Percentiles rank a stretch among this genome's conserved stretches.
These are phyloP conservation scores for Aegilops umbellulata DNA, from an alignment of 176 grass and related monocot species.

Conservation along the genomic window DNA sequence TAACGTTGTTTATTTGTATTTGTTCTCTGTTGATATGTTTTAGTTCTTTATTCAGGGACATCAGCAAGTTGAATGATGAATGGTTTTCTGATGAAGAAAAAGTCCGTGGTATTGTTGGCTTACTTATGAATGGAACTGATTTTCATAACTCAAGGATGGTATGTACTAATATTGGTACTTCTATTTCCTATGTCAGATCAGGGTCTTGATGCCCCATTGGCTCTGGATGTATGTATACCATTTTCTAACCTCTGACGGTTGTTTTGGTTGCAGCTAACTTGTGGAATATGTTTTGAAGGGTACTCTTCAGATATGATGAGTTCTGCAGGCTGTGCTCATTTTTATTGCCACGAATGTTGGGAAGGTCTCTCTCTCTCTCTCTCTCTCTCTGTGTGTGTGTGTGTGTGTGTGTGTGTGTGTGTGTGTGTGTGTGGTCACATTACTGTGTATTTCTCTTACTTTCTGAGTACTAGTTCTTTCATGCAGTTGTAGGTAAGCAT, in stretches of 20 bases:
- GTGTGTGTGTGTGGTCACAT: neutral
- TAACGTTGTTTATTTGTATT: neutral
- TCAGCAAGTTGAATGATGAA: constrained; percentile 68
- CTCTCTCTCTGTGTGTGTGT: neutral
- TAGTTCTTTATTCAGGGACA: constrained; percentile 51
- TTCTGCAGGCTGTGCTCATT: constrained; percentile 73
- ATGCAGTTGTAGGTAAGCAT: neutral
- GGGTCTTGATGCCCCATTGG: neutral
- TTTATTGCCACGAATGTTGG: constrained; percentile 86
- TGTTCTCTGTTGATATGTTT: constrained; percentile 4
- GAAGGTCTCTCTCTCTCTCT: constrained; percentile 47
- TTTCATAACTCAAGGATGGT: constrained; percentile 37
- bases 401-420: too few relatives aligned
- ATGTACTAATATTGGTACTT: constrained; percentile 25
- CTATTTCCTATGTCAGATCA: neutral
- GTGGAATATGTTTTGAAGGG: constrained; percentile 94
- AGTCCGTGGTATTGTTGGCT: constrained; percentile 63
- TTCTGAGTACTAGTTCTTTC: neutral
- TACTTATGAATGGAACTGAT: constrained; percentile 46
- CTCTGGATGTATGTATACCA: neutral
- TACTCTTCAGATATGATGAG: constrained; percentile 48
- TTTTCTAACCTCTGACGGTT: constrained; percentile 31
- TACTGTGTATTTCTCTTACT: neutral
- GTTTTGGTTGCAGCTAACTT: constrained; percentile 73
- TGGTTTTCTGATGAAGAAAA: constrained; percentile 85